Conservation (phyloP, 2,329 filamentous ascomycete genomes). For the Alternaria incomplexa region DNA sequence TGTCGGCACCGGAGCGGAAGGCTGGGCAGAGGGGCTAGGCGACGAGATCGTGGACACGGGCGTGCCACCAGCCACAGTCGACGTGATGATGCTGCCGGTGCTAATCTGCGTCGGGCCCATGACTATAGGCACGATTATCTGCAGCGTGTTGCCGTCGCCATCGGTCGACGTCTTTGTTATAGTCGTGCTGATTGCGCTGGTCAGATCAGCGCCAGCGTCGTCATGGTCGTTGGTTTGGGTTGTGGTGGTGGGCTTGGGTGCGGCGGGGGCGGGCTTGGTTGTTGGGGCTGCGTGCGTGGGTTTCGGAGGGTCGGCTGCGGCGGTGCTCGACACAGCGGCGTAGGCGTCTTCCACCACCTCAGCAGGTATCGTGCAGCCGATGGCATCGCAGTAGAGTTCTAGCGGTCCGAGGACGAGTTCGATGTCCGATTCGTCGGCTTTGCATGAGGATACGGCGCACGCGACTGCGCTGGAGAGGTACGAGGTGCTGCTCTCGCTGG, state of each 20-base stretch:
- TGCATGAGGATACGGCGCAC: conserved; percentile 26
- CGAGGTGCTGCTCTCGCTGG: conserved; percentile 19
- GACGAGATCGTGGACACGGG: conserved; percentile 5
- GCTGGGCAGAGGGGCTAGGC: conserved; percentile 11
- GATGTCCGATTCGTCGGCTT: conserved; percentile 17
- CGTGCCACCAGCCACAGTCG: conserved; percentile 16
- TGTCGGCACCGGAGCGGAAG: conserved; percentile 9
- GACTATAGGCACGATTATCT: conserved; percentile 29
- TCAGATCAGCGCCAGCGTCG: conserved; percentile 9
- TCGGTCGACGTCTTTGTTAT: conserved; percentile 27
- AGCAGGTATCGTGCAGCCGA: conserved; percentile 23
- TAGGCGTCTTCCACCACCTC: conserved; percentile 28
- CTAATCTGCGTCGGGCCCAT: conserved; percentile 28
- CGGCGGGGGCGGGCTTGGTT: conserved; percentile 7
- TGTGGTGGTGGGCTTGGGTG: conserved; percentile 6
- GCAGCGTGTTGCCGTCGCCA: conserved; percentile 27
- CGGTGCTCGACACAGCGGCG: conserved; percentile 15
- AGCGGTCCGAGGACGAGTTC: conserved; percentile 25
- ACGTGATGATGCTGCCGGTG: conserved; percentile 28
- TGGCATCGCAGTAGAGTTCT: conserved; percentile 23
- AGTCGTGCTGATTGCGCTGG: conserved; percentile 23
- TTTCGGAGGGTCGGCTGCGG: neutral
- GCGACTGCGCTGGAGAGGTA: conserved; percentile 28
- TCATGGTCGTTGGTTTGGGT: neutral
- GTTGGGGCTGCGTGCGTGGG: neutral